Conservation (phyloP, 2,329 filamentous ascomycete genomes). For the Fusarium odoratissimum region DNA sequence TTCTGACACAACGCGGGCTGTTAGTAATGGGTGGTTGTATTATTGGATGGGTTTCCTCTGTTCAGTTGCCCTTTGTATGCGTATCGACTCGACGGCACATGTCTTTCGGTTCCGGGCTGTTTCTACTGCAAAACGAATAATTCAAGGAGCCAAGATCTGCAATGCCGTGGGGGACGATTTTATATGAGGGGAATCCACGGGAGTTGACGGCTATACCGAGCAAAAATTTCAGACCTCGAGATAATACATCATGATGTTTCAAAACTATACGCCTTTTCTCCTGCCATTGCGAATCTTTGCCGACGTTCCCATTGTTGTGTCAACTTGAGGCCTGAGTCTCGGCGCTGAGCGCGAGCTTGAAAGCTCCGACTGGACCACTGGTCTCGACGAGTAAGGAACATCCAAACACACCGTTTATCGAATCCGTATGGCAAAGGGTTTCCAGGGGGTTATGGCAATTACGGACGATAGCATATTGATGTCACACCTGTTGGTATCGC, state of each 20-base stretch:
- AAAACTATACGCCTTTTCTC: slow-evolving; percentile 32
- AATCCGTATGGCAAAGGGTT: background rate
- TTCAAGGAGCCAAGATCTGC: slow-evolving; percentile 35
- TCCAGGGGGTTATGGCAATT: background rate
- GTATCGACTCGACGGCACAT: slow-evolving; percentile 33
- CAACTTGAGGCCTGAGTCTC: background rate
- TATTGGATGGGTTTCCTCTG: slow-evolving; percentile 50
- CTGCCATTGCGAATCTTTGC: background rate
- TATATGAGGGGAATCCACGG: slow-evolving; percentile 40
- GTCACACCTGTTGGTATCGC: background rate
- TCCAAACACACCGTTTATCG: background rate
- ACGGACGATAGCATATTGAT: background rate
- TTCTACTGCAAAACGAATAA: slow-evolving; percentile 34
- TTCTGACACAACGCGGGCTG: slow-evolving; percentile 45
- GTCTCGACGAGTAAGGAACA: background rate
- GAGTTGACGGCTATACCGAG: slow-evolving; percentile 50
- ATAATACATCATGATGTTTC: slow-evolving; percentile 55
- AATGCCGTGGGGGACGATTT: slow-evolving; percentile 38
- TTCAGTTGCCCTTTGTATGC: slow-evolving; percentile 45
- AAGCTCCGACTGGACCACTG: background rate
- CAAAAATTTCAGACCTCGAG: slow-evolving; percentile 49
- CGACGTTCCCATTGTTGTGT: background rate
- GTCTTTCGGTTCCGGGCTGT: slow-evolving; percentile 32
- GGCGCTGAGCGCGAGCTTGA: background rate
- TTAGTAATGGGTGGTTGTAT: slow-evolving; percentile 52